Base-by-base conservation (phyloP, 345 rosid genomes). In the Noccaea bulbosa region DNA sequence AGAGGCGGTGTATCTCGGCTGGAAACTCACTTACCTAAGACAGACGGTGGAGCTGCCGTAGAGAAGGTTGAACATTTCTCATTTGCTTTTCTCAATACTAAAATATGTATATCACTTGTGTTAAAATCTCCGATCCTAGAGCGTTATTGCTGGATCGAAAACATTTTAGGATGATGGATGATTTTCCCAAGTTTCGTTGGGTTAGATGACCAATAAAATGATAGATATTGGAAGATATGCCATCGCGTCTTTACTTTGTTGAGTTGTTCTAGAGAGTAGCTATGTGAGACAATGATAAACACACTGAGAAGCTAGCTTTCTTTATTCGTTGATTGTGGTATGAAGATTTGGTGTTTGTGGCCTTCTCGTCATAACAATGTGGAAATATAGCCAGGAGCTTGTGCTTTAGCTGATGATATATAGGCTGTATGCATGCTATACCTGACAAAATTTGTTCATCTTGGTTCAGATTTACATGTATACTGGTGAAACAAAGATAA, bases 1-100 rank as follows among this genome's bases (percentile, higher is more conserved):
- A 78, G 65, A 67, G 83, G 85, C 61, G 75, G 77, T 51, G 79
- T 82, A 56, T 76, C 90, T 44, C 76, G 66, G 41, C 70, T 77
- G 16, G 80, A 86, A 60, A 77, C 78, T 12, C 80, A 81, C 61
- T 30, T 55, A 8, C 65, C 65, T 33, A 65, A 58, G 27, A 57
- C 48, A 22, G 32, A 67, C 40, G 40, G 22, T 44, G 33, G 55
- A 74, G 33, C 58, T 59, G 62, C 80, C 46, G 69, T 62, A 11
- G 62, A 60, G 16, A 86, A 86, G 97, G 94, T 89, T 57, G n/a
- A 38, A 54, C 16, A 46, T 73, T 14, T 20, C 16, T 12, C 49
- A 17, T 62, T 41, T 72, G 11, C 27, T n/a, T n/a, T n/a, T n/a
- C n/a, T n/a, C n/a, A 17, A 17, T 17, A 17, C 20, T 17, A 17